Base-by-base conservation (phyloP, 2,329 filamentous ascomycete species). In the Triangularia verruculosa region DNA sequence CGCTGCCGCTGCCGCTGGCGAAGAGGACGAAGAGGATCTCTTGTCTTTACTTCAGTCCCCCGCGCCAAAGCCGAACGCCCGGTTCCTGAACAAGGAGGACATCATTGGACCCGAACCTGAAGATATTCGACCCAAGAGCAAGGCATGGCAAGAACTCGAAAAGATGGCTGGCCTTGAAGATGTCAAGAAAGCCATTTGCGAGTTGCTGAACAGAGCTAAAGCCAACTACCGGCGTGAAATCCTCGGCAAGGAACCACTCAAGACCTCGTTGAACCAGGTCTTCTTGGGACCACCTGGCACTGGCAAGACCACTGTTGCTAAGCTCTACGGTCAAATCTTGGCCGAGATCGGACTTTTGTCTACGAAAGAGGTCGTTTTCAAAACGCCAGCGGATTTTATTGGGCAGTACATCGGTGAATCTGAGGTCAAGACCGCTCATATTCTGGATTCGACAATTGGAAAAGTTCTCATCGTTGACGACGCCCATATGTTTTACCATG, bases 401-500 rank as follows among this genome's bases (percentile, higher is more conserved):
- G 84, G 83, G 0, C 75, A 70, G 58, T 78, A 77, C 1, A 64
- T 88, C 0, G 86, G 86, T 2, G 75, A 77, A 8, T 87, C 86
- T 0, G 86, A 89, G 72, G 74, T 74, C 0, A 83, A 82, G 9
- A 89, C 86, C 0, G 87, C 83, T 68, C 79, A 73, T 0, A 86
- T 88, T 17, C 75, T 89, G 0, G 79, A 78, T 1, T 74, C 80
- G 0, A 83, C 84, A 0, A 56, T 80, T 0, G 86, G 87, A 0
- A 89, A 88, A 67, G 84, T 89, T 3, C 76, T 89, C 0, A 80
- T 89, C 52, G 87, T 89, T 6, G 86, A 89, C 65, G 86, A 89
- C 69, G 86, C 86, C 0, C 88, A 89, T 65, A 82, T 82, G 72
- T 76, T 88, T 0, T 59, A 59, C 17, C 61, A 59, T 22, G 61